These are phyloP conservation scores for Gynandropsis gynandra DNA, from an alignment of 345 rosid genomes.

Conservation along the genomic window DNA sequence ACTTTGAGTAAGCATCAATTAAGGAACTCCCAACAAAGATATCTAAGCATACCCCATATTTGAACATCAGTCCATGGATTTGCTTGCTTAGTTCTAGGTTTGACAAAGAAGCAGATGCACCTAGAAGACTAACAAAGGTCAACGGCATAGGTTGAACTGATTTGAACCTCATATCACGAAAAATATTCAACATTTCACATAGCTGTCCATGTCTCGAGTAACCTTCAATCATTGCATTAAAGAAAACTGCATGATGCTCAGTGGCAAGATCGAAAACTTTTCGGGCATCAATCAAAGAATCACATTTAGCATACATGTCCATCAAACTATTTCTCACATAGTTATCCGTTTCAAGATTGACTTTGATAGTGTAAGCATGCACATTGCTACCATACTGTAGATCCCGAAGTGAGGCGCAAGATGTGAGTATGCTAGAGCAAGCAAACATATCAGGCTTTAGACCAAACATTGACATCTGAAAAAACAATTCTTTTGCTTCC, in stretches of 20 bases:
- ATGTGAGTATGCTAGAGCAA: slow-evolving; percentile 63
- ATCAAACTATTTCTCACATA: slow-evolving; percentile 56
- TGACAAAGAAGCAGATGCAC: slow-evolving; percentile 45
- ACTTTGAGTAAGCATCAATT: slow-evolving; percentile 60
- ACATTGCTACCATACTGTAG: slow-evolving; percentile 51
- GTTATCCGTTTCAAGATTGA: slow-evolving; percentile 42
- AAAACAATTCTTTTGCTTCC: slow-evolving; percentile 51
- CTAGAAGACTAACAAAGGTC: slow-evolving; percentile 73
- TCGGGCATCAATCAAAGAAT: slow-evolving; percentile 46
- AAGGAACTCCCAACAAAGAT: slow-evolving; percentile 53
- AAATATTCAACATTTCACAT: slow-evolving; percentile 45
- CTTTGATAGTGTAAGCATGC: slow-evolving; percentile 58
- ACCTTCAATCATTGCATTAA: slow-evolving; percentile 74
- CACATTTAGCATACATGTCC: slow-evolving; percentile 72
- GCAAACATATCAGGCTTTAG: slow-evolving; percentile 53
- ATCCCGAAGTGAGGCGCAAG: slow-evolving; percentile 56
- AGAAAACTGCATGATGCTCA: slow-evolving; percentile 44
- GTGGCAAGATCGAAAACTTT: slow-evolving; percentile 40
- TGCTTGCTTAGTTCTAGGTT: slow-evolving; percentile 48
- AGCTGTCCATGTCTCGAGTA: slow-evolving; percentile 53
- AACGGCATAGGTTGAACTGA: slow-evolving; percentile 45
- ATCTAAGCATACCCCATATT: slow-evolving; percentile 41
- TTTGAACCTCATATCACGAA: slow-evolving; percentile 46
- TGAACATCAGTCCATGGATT: slow-evolving; percentile 58
- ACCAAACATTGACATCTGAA: slow-evolving; percentile 37